These are phyloP conservation scores for Tylopilus intermedius DNA, from an alignment of 768 basidiomycete species.

Conservation along the genomic window DNA sequence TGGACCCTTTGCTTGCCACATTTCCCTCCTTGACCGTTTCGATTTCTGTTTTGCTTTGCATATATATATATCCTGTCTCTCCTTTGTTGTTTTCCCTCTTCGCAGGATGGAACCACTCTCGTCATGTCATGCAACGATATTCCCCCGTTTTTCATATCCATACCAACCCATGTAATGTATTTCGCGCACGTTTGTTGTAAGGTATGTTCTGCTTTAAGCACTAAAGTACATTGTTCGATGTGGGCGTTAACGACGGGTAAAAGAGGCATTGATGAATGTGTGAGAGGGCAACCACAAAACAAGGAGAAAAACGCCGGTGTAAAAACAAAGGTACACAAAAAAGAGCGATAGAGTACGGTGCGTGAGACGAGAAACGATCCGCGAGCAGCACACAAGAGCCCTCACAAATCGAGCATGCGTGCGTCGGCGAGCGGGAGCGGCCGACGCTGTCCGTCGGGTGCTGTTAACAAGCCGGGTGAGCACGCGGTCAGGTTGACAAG, in stretches of 20 bases:
- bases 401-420: constrained; percentile 31
- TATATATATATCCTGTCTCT: neutral
- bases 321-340: neutral
- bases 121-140: constrained; percentile 18
- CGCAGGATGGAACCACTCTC: constrained; percentile 11
- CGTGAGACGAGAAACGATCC: no score
- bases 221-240: constrained; percentile 13
- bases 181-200: constrained; percentile 17
- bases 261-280: neutral
- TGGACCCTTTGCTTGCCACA: neutral
- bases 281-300: neutral
- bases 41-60: neutral
- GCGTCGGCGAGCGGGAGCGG: constrained; percentile 27
- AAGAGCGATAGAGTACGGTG: neutral
- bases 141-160: constrained; percentile 13
- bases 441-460: constrained; percentile 29
- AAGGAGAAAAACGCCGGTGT: no score
- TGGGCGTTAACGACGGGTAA: neutral
- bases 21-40: neutral
- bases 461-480: constrained; percentile 8
- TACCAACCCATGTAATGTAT: constrained; percentile 27
- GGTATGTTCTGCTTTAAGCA: constrained; percentile 11
- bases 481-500: neutral
- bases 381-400: neutral
- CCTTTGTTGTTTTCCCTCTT: neutral